Evolutionary conservation across 2,329 filamentous ascomycete genomes (phyloP), one percentile per base, ranked within the genome.

Genomic region (Monilinia polystroma): DNA sequence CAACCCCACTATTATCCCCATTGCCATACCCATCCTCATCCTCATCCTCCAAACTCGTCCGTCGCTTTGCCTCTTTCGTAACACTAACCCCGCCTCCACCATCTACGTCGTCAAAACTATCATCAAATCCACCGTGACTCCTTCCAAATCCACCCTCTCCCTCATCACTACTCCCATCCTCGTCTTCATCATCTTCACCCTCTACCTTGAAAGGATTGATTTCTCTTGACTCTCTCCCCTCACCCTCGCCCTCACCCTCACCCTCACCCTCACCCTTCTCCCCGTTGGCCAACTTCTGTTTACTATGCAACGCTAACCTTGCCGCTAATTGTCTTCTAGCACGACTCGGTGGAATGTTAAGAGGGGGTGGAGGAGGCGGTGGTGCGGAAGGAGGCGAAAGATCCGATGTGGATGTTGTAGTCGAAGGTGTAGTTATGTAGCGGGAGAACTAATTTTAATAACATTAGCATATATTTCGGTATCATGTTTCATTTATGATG

Each of bases 301-400:
- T 89, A 72, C 88, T 86, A 71, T 92, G 90, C 78, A 90, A 86
- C 2, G 91, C 86, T 74, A 98, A 83, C 16, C 93, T 87, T 16
- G 91, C 91, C n/a, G 93, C 93, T n/a, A 98, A 85, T 77, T 96
- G 92, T 66, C 92, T 84, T 62, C 94, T 87, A 10, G 94, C 94
- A 63, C 94, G 87, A 10, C 92, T 96, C 2, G 94, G 93, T 0
- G 91, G 89, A 47, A 94, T 88, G 76, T 94, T 95, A 74, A 97
- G 82, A 16, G 93, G 92, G 43, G 91, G 89, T 29, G 87, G 90
- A n/a, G 90, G 89, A 0, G 86, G 84, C 2, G 85, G 86, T 3
- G 86, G 85, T 8, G 85, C 83, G 16, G 85, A 86, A 2, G 84
- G 86, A 57, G 84, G 85, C 67, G 83, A 82, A 72, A 86, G 77